These are phyloP conservation scores for Musa balbisiana DNA, from an alignment of 202 grass and related monocot genomes.

Conservation along the genomic window DNA sequence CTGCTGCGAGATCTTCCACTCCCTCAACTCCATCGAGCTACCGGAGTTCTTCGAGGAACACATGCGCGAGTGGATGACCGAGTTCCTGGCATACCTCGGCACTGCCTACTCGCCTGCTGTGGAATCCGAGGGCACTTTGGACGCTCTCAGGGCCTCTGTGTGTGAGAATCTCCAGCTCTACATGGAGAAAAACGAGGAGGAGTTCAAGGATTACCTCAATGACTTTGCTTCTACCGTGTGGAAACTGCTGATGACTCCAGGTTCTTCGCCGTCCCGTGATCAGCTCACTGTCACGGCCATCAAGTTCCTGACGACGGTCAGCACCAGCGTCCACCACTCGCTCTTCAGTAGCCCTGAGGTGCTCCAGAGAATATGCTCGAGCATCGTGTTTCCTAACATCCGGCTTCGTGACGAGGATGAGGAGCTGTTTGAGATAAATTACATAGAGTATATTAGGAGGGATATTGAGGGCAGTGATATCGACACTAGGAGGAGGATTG, in stretches of 20 bases:
- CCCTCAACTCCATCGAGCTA: slow-evolving; percentile 88
- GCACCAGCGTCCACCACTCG: slow-evolving; percentile 80
- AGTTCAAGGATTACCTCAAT: slow-evolving; percentile 67
- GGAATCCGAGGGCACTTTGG: slow-evolving; percentile 58
- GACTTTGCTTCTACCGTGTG: slow-evolving; percentile 88
- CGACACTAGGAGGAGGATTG: slow-evolving; percentile 69
- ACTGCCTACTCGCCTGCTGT: slow-evolving; percentile 47
- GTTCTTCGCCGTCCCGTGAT: slow-evolving; percentile 37
- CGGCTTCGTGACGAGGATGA: slow-evolving; percentile 81
- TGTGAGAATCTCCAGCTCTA: slow-evolving; percentile 93
- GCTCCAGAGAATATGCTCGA: slow-evolving; percentile 73
- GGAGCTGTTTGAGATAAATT: slow-evolving; percentile 85
- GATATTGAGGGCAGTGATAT: slow-evolving; percentile 89
- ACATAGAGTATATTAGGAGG: slow-evolving; percentile 86
- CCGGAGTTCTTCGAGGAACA: slow-evolving; percentile 98
- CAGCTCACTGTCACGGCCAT: slow-evolving; percentile 80
- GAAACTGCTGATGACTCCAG: slow-evolving; percentile 57
- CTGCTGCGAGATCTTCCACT: slow-evolving; percentile 88
- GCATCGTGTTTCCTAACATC: slow-evolving; percentile 89
- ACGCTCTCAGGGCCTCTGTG: slow-evolving; percentile 59
- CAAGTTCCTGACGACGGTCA: slow-evolving; percentile 90
- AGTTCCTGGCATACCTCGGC: slow-evolving; percentile 72
- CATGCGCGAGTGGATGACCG: slow-evolving; percentile 93
- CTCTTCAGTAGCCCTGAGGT: slow-evolving; percentile 62
- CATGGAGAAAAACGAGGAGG: slow-evolving; percentile 98